Base-by-base conservation (phyloP, 306 rosid genomes). In the Potentilla sterilis region DNA sequence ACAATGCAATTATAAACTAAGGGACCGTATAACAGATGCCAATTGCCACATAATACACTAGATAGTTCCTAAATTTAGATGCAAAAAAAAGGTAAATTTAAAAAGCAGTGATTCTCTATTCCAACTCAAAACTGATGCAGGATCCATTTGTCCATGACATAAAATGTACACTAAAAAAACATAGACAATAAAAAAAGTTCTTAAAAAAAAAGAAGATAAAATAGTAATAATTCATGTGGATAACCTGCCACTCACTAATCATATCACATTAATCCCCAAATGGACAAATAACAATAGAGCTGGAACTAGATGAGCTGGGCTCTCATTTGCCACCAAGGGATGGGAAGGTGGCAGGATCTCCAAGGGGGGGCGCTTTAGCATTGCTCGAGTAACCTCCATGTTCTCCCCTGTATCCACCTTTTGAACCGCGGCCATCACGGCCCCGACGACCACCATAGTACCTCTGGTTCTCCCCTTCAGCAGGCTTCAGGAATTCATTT, bases 401-500 rank as follows among this genome's bases (percentile, higher is more conserved):
- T 49, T 92, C 91, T 28, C 87, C 92, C 9, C 72, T 75, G 70
- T 19, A 87, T 54, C 96, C 92, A n/a, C 90, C 97, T 24, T 93
- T 78, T 8, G 95, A 6, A 6, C 92, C 97, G 80, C 98, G 96
- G 18, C 92, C 93, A 40, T 54, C 97, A 43, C 47, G 80, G 0
- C 96, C 92, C 5, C 37, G 37, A 24, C 96, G 97, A 4, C 98
- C 97, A 6, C 97, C 90, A 35, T 85, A 82, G 86, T 62, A 75
- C 79, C 77, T 79, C 67, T 62, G 67, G 21, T 37, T 62, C 85
- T 90, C 96, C 5, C 99, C 99, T 52, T 89, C 97, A 76, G 92
- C 83, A 12, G 93, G 97, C 93, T 96, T 96, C 87, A 96, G 91
- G 70, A 96, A 92, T 88, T 92, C 97, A 1, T 86, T 96, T 70